Percentiles rank a stretch among this genome's conserved stretches.
Evolutionary conservation across 2,329 filamentous ascomycete species (phyloP).

Genomic region (Cercospora citrullina): DNA sequence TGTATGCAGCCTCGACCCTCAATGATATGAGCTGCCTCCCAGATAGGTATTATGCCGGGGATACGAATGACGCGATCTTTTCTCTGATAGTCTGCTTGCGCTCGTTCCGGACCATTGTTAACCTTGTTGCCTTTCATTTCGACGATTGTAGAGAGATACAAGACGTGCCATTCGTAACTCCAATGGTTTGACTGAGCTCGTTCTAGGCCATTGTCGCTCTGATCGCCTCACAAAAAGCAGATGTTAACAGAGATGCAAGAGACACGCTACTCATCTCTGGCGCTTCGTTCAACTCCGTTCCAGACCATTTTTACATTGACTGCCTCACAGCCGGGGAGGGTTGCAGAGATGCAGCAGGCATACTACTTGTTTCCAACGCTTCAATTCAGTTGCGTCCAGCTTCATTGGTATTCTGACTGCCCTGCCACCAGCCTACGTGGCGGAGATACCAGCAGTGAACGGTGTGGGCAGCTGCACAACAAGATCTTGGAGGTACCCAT

Average conservation of each 20-base stretch:
- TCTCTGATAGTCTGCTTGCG: too few species aligned
- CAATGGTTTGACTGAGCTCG: background rate
- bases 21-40: too few species aligned
- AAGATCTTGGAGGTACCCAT: background rate
- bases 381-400: background rate
- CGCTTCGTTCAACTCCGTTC: background rate
- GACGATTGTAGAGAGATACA: background rate
- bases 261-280: background rate
- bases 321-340: too few species aligned
- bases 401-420: background rate
- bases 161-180: background rate
- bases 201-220: background rate
- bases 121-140: background rate
- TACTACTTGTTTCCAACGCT: background rate
- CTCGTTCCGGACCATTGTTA: background rate
- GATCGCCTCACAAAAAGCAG: background rate
- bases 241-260: background rate
- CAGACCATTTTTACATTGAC: background rate
- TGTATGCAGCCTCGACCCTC: too few species aligned
- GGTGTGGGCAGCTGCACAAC: background rate
- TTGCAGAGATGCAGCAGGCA: too few species aligned
- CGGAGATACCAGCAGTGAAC: background rate
- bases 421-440: background rate
- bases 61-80: too few species aligned
- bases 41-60: too few species aligned